Evolutionary conservation across 2,329 filamentous ascomycete species (phyloP), one percentile per base, ranked within the genome.

Genomic region (Xylaria sp.): DNA sequence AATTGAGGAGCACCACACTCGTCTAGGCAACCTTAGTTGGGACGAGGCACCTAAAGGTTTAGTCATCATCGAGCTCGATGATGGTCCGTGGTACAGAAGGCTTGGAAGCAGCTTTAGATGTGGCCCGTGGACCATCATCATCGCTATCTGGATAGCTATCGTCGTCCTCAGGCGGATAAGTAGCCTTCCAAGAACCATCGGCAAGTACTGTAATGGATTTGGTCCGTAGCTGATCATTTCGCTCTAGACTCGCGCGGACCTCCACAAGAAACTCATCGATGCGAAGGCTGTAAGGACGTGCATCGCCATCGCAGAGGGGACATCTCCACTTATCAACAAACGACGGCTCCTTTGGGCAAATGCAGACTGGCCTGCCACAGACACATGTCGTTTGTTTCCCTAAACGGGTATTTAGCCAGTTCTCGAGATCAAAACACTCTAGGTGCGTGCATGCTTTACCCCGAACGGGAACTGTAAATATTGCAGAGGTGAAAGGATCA

Each of bases 391-490:
- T 72, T 28, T 80, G 77, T 68, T 85, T 86, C 15, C 81, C 80
- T 5, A 84, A 83, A 49, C 93, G 88, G 5, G 91, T 93, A 15
- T 84, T 79, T 9, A 99, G 86, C 83, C 93, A 98, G 0, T 88
- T 94, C 23, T 92, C 87, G 7, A 97, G 88, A 77, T 98, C 95
- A 77, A 98, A 97, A 77, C 94, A 97, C 77, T 97, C 93, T 42
- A 91, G 83, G 77, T 99, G 95, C 28, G 83, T 82, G 78, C 96
- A 99, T 3, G 79, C 74, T 7, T 75, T 81, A 31, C 93, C 90
- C 33, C 94, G 90, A 1, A 90, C 93, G 0, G 96, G 95, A 0
- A 86, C 84, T 5, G 87, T 82, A 77, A 92, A 94, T 11, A 96
- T 85, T 13, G 76, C 81, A 1, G 86, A 82, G 65, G 83, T 90